Evolutionary conservation across 345 rosid genomes (phyloP), one percentile per base, ranked within the genome.

Genomic region (Eucalyptus pauciflora): DNA sequence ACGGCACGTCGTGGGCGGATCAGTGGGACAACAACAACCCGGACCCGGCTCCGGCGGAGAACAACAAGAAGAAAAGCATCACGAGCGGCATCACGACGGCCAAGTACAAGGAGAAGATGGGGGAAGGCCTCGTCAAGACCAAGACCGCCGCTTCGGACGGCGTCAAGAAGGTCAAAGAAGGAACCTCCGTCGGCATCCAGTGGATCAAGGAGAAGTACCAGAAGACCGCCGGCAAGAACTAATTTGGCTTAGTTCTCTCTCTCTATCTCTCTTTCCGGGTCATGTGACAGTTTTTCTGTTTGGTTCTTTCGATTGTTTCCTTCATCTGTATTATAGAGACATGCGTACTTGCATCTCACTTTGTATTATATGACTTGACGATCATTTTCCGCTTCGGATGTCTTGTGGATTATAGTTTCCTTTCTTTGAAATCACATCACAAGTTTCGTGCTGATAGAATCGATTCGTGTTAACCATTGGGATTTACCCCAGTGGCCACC

Each of bases 1-100:
- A 94, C 86, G 96, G 87, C 48, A 86, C 94, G 54, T 94, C 97
- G 4, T 97, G 99, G 99, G 97, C 98, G 0, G 99, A 96, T 89
- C 99, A 96, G 48, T 96, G 99, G 99, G 98, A 93, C 92, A 58
- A 67, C 92, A 58, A 67, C 93, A 41, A 81, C 31, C 62, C 86
- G 88, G 83, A 90, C 43, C 90, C 95, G 0, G 92, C 90, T 54
- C 92, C 94, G 13, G 87, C 87, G 87, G 85, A 87, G 85, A 86
- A 45, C 4, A 4, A 88, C 76, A 50, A 89, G 86, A 91, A 87
- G 86, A 91, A 86, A 50, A 58, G 86, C 24, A 85, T 62, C 13
- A 16, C 62, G 29, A 24, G 29, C 62, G 24, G 29, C 62, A 24
- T 56, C 62, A 24, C 94, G 27, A 80, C 92, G 48, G 91, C 90